Base-by-base conservation (phyloP, 2,329 filamentous ascomycete species). In the Leptographium lundbergii region DNA sequence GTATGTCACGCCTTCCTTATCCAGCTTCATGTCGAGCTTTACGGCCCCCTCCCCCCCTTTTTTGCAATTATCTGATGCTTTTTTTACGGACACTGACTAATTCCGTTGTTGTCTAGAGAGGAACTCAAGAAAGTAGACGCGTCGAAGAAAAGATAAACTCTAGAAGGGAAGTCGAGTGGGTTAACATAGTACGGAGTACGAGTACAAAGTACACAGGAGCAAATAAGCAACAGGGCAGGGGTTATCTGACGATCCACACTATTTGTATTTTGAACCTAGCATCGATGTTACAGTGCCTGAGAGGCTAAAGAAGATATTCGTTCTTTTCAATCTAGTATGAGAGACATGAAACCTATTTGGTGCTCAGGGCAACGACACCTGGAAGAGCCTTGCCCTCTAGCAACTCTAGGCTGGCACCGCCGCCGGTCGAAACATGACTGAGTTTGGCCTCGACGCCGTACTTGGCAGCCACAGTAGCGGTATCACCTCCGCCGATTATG, bases 401-500 rank as follows among this genome's bases (percentile, higher is more conserved):
- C 69, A 99, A 80, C 81, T 99, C 94, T 70, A 99, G 80, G 68
- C 87, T 92, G 66, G 94, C 94, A 77, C 94, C 94, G 70, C 94
- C 94, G 67, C 94, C 94, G 36, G 94, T 99, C 56, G 91, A 96
- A 64, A 99, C 94, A 78, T 99, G 94, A 79, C 91, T 96, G 70
- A 97, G 82, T 85, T 97, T 95, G 75, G 89, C 85, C 81, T 99
- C 94, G 63, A 89, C 92, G 59, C 86, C 86, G 74, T 96, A 99
- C 81, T 99, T 96, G 73, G 91, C 92, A 58, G 94, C 94, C 54
- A 97, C 94, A 61, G 94, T 99, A 56, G 94, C 94, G 57, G 94
- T 99, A 76, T 99, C 94, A 75, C 94, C 94, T 74, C 94, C 94
- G 63, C 94, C 94, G 65, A 99, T 96, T 77, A 99, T 97, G 73